These are phyloP conservation scores for Apiospora sp. DNA, from an alignment of 2,329 filamentous ascomycete genomes.

Conservation along the genomic window DNA sequence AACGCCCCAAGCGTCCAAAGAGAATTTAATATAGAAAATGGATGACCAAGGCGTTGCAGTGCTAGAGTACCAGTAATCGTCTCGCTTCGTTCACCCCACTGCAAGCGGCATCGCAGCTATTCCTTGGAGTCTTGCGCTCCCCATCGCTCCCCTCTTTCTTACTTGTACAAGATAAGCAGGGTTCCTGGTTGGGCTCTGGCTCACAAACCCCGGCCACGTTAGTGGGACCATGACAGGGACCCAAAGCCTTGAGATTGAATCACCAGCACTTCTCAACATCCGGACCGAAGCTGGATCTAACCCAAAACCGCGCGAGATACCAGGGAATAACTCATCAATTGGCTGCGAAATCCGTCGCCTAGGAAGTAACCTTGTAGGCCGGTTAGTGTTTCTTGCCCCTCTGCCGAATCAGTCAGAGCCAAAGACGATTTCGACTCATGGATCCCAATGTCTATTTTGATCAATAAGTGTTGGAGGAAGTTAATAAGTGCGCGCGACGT, in stretches of 20 bases:
- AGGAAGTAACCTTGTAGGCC: constrained; percentile 17
- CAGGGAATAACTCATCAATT: constrained; percentile 13
- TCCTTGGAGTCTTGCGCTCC: constrained; percentile 8
- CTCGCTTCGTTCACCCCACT: constrained; percentile 16
- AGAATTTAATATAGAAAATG: constrained; percentile 35
- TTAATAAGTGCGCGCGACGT: constrained; percentile 16
- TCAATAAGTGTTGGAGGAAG: not conserved
- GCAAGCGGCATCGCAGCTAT: constrained; percentile 6
- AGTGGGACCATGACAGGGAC: constrained; percentile 5
- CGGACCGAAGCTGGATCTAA: constrained; percentile 21
- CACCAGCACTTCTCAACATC: constrained; percentile 20
- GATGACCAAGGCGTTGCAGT: constrained; percentile 12
- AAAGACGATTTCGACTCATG: constrained; percentile 10
- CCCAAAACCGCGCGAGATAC: constrained; percentile 14
- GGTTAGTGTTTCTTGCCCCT: not conserved
- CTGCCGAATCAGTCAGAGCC: constrained; percentile 15
- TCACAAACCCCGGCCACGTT: not conserved
- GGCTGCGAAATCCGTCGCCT: constrained; percentile 3
- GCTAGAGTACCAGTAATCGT: constrained; percentile 8
- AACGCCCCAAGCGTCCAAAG: constrained; percentile 35
- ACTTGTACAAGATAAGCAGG: constrained; percentile 19
- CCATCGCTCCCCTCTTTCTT: not conserved
- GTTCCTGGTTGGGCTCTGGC: constrained; percentile 4
- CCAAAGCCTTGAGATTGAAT: constrained; percentile 11
- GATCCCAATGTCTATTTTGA: not conserved